phyloP scores from a whole-genome alignment of 2,329 filamentous ascomycete genomes.

The Fusarium sp. region DNA sequence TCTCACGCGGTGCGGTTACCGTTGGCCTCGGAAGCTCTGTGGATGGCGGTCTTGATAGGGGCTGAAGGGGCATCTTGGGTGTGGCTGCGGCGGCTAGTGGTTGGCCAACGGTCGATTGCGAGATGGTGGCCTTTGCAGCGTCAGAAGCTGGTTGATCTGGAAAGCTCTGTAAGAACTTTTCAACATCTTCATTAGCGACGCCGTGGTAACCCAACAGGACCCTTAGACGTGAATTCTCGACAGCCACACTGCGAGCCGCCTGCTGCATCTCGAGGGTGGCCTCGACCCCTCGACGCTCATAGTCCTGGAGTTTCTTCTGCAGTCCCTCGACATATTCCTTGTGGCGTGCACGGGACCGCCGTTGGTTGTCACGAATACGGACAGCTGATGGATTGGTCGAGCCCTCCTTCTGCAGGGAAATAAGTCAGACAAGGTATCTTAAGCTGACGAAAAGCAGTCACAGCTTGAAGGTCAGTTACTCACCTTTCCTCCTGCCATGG shows the following conservation, averaged over 20 bases:
- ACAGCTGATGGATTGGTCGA: slow-evolving; percentile 50
- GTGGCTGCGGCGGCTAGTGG: slow-evolving; percentile 13
- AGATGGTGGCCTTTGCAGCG: slow-evolving; percentile 43
- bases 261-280: slow-evolving; percentile 66
- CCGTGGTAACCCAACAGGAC: slow-evolving; percentile 56
- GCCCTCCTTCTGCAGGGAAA: slow-evolving; percentile 41
- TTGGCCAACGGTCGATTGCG: slow-evolving; percentile 26
- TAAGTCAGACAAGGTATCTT: slow-evolving; percentile 36
- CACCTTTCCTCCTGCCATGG: slow-evolving; percentile 47
- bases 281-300: slow-evolving; percentile 59
- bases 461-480: slow-evolving; percentile 34
- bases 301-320: slow-evolving; percentile 58
- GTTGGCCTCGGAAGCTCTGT: slow-evolving; percentile 28
- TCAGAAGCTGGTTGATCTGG: slow-evolving; percentile 49
- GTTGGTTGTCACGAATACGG: slow-evolving; percentile 64
- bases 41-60: slow-evolving; percentile 37
- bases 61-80: slow-evolving; percentile 38
- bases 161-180: slow-evolving; percentile 54
- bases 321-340: slow-evolving; percentile 62
- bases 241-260: slow-evolving; percentile 60
- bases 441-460: slow-evolving; percentile 18
- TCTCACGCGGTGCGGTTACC: slow-evolving; percentile 34
- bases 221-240: slow-evolving; percentile 60
- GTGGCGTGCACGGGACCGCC: slow-evolving; percentile 62
- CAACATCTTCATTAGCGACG: slow-evolving; percentile 53